Evolutionary conservation across 1,284 basidiomycete species (phyloP).

Genomic region (Tremellales sp.): DNA sequence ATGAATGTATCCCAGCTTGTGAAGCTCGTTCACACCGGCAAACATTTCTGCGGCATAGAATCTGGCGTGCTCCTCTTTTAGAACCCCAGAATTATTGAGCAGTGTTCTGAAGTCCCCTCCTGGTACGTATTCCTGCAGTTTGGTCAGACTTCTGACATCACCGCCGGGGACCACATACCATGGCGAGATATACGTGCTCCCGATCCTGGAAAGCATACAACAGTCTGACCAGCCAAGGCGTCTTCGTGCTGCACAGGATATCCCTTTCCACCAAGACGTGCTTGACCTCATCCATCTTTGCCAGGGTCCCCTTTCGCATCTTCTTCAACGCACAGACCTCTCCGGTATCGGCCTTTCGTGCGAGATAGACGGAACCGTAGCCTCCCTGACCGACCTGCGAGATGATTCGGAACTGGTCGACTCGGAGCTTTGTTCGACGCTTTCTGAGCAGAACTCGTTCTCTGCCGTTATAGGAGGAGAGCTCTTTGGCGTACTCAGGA

Average conservation of each 20-base stretch:
- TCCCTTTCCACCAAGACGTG: constrained; percentile 96
- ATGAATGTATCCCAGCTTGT: constrained; percentile 94
- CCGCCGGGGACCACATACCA: constrained; percentile 52
- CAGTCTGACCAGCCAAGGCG: constrained; percentile 87
- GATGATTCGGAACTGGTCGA: constrained; percentile 90
- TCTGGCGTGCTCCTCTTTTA: constrained; percentile 90
- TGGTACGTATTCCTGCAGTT: constrained; percentile 76
- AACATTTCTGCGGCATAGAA: constrained; percentile 98
- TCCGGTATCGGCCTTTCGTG: constrained; percentile 82
- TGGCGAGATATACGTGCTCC: constrained; percentile 85
- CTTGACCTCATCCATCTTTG: constrained; percentile 92
- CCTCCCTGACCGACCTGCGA: constrained; percentile 95
- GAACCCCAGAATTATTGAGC: constrained; percentile 90
- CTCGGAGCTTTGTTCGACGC: constrained; percentile 75
- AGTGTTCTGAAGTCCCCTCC: constrained; percentile 94
- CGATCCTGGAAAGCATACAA: constrained; percentile 93
- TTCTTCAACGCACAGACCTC: constrained; percentile 95
- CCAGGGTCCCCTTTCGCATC: constrained; percentile 86
- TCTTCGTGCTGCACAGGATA: constrained; percentile 91
- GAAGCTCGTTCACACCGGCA: constrained; percentile 79
- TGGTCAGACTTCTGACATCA: not conserved
- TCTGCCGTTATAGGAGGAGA: constrained; percentile 83
- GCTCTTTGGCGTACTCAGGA: constrained; percentile 69
- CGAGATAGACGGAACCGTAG: constrained; percentile 91
- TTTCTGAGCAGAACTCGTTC: constrained; percentile 87